These are phyloP conservation scores for Amniculicola lignicola DNA, from an alignment of 495 filamentous ascomycete species.

Conservation along the genomic window DNA sequence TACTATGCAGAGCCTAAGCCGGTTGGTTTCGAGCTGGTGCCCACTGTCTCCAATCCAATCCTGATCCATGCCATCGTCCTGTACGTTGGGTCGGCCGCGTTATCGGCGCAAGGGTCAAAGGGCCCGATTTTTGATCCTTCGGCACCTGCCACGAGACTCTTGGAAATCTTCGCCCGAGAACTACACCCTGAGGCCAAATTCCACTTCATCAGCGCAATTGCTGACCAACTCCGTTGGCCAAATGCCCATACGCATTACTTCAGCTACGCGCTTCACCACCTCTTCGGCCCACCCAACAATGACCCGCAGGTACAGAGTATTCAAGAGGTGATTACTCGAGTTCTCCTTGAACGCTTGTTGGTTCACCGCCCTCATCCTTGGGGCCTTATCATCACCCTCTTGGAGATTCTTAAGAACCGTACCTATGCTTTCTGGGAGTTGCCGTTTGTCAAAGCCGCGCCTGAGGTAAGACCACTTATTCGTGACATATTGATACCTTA, in stretches of 20 bases:
- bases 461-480: slow-evolving; percentile 59
- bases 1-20: slow-evolving; percentile 53
- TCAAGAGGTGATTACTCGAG: slow-evolving; percentile 82
- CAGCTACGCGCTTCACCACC: slow-evolving; percentile 76
- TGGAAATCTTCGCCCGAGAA: slow-evolving; percentile 71
- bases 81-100: slow-evolving; percentile 72
- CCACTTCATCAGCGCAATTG: slow-evolving; percentile 76
- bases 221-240: slow-evolving; percentile 87
- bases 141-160: slow-evolving; percentile 68
- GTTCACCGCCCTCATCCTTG: slow-evolving; percentile 94
- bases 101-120: slow-evolving; percentile 55
- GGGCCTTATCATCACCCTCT: slow-evolving; percentile 85
- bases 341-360: slow-evolving; percentile 81
- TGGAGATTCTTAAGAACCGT: slow-evolving; percentile 88
- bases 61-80: slow-evolving; percentile 79
- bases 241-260: slow-evolving; percentile 93
- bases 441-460: slow-evolving; percentile 82
- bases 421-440: slow-evolving; percentile 87
- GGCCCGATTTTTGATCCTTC: slow-evolving; percentile 63
- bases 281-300: slow-evolving; percentile 74
- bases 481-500: background rate
- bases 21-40: slow-evolving; percentile 57
- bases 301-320: slow-evolving; percentile 79
- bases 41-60: slow-evolving; percentile 63
- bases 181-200: slow-evolving; percentile 77